Evolutionary conservation across 208 protist genomes (phyloP).

Genomic region (Acanthamoeba lenticulata): DNA sequence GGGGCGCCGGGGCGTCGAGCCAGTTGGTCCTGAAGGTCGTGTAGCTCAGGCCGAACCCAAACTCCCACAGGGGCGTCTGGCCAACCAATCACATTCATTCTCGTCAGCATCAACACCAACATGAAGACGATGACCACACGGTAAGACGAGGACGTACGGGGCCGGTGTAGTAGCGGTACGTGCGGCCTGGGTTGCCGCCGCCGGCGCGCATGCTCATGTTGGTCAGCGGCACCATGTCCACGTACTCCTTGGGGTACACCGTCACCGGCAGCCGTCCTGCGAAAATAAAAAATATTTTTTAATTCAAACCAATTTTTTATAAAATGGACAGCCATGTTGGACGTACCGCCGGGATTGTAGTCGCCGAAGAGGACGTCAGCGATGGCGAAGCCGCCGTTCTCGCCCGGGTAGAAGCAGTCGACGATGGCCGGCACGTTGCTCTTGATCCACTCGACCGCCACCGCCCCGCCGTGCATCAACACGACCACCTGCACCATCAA

Average conservation of each 20-base stretch:
- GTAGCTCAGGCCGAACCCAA: slow-evolving; percentile 75
- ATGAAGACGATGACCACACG: background rate
- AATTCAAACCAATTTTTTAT: too few relatives aligned
- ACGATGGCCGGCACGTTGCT: slow-evolving; percentile 46
- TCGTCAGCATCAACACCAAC: too few relatives aligned
- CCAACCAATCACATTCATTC: too few relatives aligned
- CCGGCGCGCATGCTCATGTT: slow-evolving; percentile 66
- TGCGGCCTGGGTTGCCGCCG: slow-evolving; percentile 51
- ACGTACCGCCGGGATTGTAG: slow-evolving; percentile 50
- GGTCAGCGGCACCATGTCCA: slow-evolving; percentile 61
- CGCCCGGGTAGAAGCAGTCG: slow-evolving; percentile 71
- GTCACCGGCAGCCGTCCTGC: slow-evolving; percentile 69
- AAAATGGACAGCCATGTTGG: too few relatives aligned
- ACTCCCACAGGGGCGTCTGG: slow-evolving; percentile 41
- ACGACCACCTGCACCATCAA: slow-evolving; percentile 45
- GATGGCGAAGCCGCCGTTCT: slow-evolving; percentile 69
- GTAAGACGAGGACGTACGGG: background rate
- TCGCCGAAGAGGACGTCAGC: slow-evolving; percentile 73
- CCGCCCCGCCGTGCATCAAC: slow-evolving; percentile 68
- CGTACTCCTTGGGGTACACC: slow-evolving; percentile 25
- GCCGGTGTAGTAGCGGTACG: slow-evolving; percentile 76
- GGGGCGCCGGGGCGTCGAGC: background rate
- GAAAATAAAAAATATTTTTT: too few relatives aligned
- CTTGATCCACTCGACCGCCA: background rate
- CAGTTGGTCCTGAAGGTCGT: slow-evolving; percentile 66